Percentiles rank a stretch among this genome's conserved stretches.
Evolutionary conservation across 176 grass and related monocot species (phyloP).

Genomic region (Themeda triandra): DNA sequence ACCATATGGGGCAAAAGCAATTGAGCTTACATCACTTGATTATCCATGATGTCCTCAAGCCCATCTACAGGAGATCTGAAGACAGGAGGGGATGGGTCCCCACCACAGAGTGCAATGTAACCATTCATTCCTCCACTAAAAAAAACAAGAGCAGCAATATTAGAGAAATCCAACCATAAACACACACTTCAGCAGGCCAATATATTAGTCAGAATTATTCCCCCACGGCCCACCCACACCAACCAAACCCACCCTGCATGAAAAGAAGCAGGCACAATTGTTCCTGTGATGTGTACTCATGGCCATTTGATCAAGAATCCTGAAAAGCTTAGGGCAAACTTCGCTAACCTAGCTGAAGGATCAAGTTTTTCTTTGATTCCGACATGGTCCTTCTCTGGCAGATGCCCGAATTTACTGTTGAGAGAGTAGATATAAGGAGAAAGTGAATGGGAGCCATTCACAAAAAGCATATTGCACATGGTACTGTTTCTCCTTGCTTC

Average conservation of each 20-base stretch:
- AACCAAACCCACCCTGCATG: no score
- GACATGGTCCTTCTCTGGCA: conserved; percentile 47
- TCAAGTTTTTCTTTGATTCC: conserved; percentile 85
- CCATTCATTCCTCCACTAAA: conserved; percentile 98
- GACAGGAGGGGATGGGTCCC: conserved; percentile 84
- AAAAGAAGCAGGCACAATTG: background rate
- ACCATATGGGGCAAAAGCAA: background rate
- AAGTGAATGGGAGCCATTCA: conserved; percentile 84
- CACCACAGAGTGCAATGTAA: conserved; percentile 77
- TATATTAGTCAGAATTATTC: background rate
- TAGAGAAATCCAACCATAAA: conserved; percentile 16
- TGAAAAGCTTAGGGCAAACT: background rate
- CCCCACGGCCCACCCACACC: no score
- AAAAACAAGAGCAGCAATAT: conserved; percentile 14
- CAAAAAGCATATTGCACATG: conserved; percentile 93
- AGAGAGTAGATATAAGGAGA: conserved; percentile 94
- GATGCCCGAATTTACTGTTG: conserved; percentile 65
- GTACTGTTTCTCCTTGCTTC: conserved; percentile 93
- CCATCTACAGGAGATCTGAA: conserved; percentile 88
- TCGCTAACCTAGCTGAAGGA: conserved; percentile 73
- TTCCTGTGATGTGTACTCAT: background rate
- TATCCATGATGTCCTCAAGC: conserved; percentile 85
- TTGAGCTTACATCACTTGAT: conserved; percentile 96
- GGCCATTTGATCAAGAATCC: background rate
- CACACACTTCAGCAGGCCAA: background rate